Evolutionary conservation across 306 rosid species (phyloP), one percentile per base, ranked within the genome.

Genomic region (Oxytropis ochrocephala): DNA sequence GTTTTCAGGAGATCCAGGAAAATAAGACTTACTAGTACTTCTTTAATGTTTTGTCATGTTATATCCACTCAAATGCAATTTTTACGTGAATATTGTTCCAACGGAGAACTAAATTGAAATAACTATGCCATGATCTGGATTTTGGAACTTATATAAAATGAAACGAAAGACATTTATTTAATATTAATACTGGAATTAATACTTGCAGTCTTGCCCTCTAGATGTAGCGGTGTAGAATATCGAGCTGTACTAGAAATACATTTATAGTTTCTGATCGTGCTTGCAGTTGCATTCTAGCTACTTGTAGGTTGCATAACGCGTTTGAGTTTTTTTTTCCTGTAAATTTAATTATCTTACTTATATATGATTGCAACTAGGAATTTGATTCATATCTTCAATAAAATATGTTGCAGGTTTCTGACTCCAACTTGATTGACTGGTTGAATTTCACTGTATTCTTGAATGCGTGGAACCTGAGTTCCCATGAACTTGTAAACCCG

Each of bases 341-440:
- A 3, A 41, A 29, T 36, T 8, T 18, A 39, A 17, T 8, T 68
- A 63, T 12, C 64, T 12, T 48, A 12, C 16, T 48, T 43, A 10
- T 38, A 3, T 7, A 11, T 17, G 51, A 48, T 56, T 78, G 44
- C 51, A 59, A 47, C 42, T 52, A 33, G 13, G 36, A 57, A 61
- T 38, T 70, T 75, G 44, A 67, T 75, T 63, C 60, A 32, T 67
- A 29, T 32, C 53, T 39, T 66, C n/a, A 18, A 65, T 41, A 64
- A 30, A 69, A 30, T 65, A 62, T 62, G 42, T 75, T 75, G 76
- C 90, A 95, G 99, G 91, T 79, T 64, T 80, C 89, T 59, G 87
- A 86, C 73, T 43, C 80, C 17, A 80, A 89, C 87, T 83, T 89
- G 87, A 83, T 89, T 13, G 93, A 89, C 80, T 95, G 99, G 97